Conservation (phyloP, 768 basidiomycete genomes). For the Amanita exitialis region DNA sequence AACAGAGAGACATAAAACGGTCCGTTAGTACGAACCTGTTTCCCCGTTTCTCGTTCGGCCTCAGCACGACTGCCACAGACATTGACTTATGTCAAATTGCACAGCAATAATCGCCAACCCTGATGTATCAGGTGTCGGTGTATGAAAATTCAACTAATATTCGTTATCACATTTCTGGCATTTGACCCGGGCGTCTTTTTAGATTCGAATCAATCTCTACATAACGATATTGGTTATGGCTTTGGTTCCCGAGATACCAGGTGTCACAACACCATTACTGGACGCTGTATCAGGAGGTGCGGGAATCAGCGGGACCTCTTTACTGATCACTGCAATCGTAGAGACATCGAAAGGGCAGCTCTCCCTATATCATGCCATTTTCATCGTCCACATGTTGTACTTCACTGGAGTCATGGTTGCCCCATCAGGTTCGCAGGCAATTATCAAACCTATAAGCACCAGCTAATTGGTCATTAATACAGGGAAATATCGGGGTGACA, state of each 20-base stretch:
- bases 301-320: constrained; percentile 6
- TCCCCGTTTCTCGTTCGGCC: no score
- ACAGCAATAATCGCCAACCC: no score
- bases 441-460: no score
- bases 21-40: no score
- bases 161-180: no score
- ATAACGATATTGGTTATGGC: constrained; percentile 7
- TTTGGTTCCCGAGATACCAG: constrained; percentile 1
- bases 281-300: constrained; percentile 4
- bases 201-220: constrained; percentile 9
- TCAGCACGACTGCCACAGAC: no score
- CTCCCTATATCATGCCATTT: constrained; percentile 11
- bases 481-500: not conserved
- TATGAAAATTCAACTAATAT: no score
- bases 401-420: constrained; percentile 8
- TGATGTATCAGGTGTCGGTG: no score
- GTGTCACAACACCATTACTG: constrained; percentile 2
- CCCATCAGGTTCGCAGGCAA: constrained; percentile 1
- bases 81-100: no score
- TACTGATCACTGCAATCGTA: constrained; percentile 9
- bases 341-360: constrained; percentile 5
- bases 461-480: no score
- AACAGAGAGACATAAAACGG: no score
- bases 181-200: no score
- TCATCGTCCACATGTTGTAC: constrained; percentile 9